Evolutionary conservation across 176 grass and related monocot species (phyloP), one percentile per base, ranked within the genome.

Genomic region (Oryza punctata): DNA sequence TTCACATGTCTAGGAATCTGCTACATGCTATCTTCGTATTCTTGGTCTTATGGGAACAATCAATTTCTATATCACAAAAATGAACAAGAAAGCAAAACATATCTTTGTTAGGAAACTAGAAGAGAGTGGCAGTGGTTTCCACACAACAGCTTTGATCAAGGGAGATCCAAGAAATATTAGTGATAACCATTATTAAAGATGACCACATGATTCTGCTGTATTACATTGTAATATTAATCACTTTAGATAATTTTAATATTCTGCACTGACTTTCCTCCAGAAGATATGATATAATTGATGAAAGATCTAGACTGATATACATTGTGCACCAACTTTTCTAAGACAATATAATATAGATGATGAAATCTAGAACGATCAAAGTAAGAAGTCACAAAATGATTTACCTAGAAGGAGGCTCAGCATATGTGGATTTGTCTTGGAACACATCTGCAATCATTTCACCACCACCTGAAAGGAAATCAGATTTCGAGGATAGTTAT

Each of bases 391-490:
- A 12, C 11, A 28, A 75, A 38, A 12, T 13, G 57, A 57, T 82
- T 85, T 52, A 98, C 96, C 93, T 98, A 75, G 93, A 93, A 80
- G 96, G 96, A 47, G 96, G 96, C 77, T 98, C 93, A 23, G 96
- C 93, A 70, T 95, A 98, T 72, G 96, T 95, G 6, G 96, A 95
- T 79, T 92, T 88, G 38, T 95, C 96, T 70, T 87, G 44, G 78
- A 98, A 88, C 46, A 98, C 96, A 50, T 94, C 93, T 29, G 83
- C 86, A 81, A 98, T 95, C 96, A 95, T 98, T 93, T 95, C 96
- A 71, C 96, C 96, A 27, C 96, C 96, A 65, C 93, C 96, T 98
- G 72, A 41, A 81, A 70, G 10, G 76, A 85, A 85, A 81, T 37
- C 15, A 70, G 14, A 80, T 60, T 73, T 40, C 33, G 70, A 81